Evolutionary conservation across 768 basidiomycete genomes (phyloP).

Genomic region (Boletellus ananas): DNA sequence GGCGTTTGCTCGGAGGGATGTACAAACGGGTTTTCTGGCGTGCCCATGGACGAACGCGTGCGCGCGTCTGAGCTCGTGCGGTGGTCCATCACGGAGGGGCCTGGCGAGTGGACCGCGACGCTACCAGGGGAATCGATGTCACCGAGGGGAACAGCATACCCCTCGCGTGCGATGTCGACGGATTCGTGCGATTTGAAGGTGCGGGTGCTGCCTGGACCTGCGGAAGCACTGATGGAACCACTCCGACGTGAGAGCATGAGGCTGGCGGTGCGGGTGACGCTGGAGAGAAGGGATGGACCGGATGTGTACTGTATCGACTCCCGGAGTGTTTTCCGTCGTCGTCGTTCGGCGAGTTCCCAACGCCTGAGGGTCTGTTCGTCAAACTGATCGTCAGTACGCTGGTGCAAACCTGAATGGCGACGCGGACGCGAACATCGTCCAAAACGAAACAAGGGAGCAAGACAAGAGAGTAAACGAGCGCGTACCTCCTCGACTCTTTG

Average conservation of each 20-base stretch:
- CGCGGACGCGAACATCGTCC: neutral
- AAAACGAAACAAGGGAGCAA: neutral
- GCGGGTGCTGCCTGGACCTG: slow-evolving; percentile 32
- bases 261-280: slow-evolving; percentile 57
- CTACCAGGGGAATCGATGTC: slow-evolving; percentile 43
- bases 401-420: neutral
- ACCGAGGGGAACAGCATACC: slow-evolving; percentile 46
- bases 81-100: slow-evolving; percentile 18
- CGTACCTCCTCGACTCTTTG: slow-evolving; percentile 69
- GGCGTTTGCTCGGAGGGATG: slow-evolving; percentile 22
- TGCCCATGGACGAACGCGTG: neutral
- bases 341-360: slow-evolving; percentile 77
- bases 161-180: slow-evolving; percentile 37
- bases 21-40: slow-evolving; percentile 44
- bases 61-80: slow-evolving; percentile 9
- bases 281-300: slow-evolving; percentile 47
- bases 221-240: slow-evolving; percentile 28
- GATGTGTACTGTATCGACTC: slow-evolving; percentile 39
- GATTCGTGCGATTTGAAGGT: slow-evolving; percentile 50
- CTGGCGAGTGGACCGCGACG: slow-evolving; percentile 33
- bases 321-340: slow-evolving; percentile 68
- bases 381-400: slow-evolving; percentile 1
- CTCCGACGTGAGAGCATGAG: slow-evolving; percentile 49
- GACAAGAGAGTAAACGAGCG: neutral
- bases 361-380: slow-evolving; percentile 59